Evolutionary conservation across 208 protist species (phyloP), one percentile per base, ranked within the genome.

Genomic region (Crithidia fasciculata): DNA sequence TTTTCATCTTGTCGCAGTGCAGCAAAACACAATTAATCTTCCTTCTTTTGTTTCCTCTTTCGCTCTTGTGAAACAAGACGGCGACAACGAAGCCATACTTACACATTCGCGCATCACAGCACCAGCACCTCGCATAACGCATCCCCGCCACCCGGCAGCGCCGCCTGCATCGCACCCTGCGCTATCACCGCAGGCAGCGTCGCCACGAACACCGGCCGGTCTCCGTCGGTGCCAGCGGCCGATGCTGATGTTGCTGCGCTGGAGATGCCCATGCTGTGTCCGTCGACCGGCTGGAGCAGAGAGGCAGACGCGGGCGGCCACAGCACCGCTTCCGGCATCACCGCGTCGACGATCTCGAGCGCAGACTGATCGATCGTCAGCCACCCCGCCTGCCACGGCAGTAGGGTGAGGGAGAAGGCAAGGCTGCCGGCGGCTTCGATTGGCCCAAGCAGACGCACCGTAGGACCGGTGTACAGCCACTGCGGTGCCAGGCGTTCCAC

Each of bases 301-400:
- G 58, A 56, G 0, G 60, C 43, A 8, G 73, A n/a, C 6, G 82
- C n/a, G 0, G 74, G 76, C n/a, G 90, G 85, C 86, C 84, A 91
- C 37, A 92, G 68, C 12, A 90, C 57, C 28, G 44, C 45, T 45
- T 78, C 67, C 53, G 76, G 72, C 43, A 40, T 67, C 39, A 61
- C 75, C 37, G 85, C 78, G 18, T 86, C 75, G 16, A 87, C 83
- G 28, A 95, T 45, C 65, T 91, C 84, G 12, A 95, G 39, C 0
- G 83, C 88, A 2, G 77, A 76, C 16, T 55, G 61, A 5, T 18
- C 16, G 41, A 95, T n/a, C 49, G 39, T 15, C 7, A 89, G 69
- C 83, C 82, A 86, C 3, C 90, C 90, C 9, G 79, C 37, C 40
- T 78, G 78, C 86, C 90, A 95, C 41, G 90, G 87, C 44, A 95